Evolutionary conservation across 371 early-diverging fungal species (phyloP).

Genomic region (Mortierella sp.): DNA sequence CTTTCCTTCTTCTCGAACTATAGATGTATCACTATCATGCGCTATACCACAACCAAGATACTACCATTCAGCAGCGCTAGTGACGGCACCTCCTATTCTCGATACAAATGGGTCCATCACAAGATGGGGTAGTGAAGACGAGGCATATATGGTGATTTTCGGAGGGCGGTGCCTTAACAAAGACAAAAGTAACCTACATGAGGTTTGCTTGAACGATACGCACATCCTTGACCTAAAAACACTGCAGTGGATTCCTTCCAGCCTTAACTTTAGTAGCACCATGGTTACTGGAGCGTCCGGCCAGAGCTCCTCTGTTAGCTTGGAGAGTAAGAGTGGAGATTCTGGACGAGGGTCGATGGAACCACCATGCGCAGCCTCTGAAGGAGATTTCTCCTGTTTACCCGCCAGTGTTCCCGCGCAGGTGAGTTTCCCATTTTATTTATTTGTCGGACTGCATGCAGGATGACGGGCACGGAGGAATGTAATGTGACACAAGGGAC

Average conservation of each 20-base stretch:
- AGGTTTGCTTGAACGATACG: conserved; percentile 59
- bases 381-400: not conserved
- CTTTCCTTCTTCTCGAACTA: not conserved
- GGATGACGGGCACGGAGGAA: conserved; percentile 7
- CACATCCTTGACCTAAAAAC: conserved; percentile 72
- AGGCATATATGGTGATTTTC: conserved; percentile 48
- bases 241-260: conserved; percentile 63
- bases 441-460: conserved; percentile 3
- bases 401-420: not conserved
- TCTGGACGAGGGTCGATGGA: conserved; percentile 18
- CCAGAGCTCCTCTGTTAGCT: not conserved
- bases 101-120: conserved; percentile 23
- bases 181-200: not conserved
- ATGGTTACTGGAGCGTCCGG: not conserved
- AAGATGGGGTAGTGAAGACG: conserved; percentile 41
- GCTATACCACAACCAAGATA: conserved; percentile 34
- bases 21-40: not conserved
- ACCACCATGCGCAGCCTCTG: not conserved
- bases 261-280: not conserved
- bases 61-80: conserved; percentile 38
- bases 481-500: conserved; percentile 14
- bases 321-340: conserved; percentile 1
- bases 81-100: conserved; percentile 45
- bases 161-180: conserved; percentile 33
- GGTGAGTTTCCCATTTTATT: conserved; percentile 8